Evolutionary conservation across 768 basidiomycete species (phyloP), one percentile per base, ranked within the genome.

Genomic region (Paxillus ammoniavirescens): DNA sequence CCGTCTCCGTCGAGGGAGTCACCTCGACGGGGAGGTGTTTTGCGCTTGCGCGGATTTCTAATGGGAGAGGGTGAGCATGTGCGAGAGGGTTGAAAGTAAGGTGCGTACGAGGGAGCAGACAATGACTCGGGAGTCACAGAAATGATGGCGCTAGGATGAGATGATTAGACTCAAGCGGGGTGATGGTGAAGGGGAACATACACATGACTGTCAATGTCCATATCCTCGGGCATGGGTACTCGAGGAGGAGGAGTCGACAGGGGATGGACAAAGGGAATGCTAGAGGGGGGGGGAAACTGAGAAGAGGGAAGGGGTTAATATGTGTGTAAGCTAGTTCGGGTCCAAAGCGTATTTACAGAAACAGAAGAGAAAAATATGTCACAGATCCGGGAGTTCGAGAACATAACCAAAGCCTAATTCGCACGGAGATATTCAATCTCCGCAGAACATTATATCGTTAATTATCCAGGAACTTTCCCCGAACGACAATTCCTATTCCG

Each of bases 21-120:
- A 57, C 58, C 68, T 28, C 52, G 57, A 1, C 57, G 37, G 17
- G 72, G 65, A n/a, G 70, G 66, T 0, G 66, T 61, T 61, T 76
- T 76, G 59, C 75, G 75, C 59, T 76, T 76, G 63, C 73, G 74
- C 21, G 73, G 61, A 43, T 69, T 64, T 26, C 75, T 75, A 18
- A 36, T 36, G 28, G 8, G 44, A 26, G 17, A 18, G 46, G 61
- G 49, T 58, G 59, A 41, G 40, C 46, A 47, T 52, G 44, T 57
- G 60, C 44, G 49, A 43, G 55, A 48, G 54, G 61, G 65, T 58
- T 58, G 60, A 36, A 50, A 14, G 54, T 51, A 13, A 45, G 18
- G 47, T 50, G 60, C 68, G 54, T 51, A 70, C 68, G 56, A 46
- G 42, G 57, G 51, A 26, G 52, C 4, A 18, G 55, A 50, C 13